phyloP scores from a whole-genome alignment of 2,329 filamentous ascomycete genomes.

The Coniochaeta sp. region DNA sequence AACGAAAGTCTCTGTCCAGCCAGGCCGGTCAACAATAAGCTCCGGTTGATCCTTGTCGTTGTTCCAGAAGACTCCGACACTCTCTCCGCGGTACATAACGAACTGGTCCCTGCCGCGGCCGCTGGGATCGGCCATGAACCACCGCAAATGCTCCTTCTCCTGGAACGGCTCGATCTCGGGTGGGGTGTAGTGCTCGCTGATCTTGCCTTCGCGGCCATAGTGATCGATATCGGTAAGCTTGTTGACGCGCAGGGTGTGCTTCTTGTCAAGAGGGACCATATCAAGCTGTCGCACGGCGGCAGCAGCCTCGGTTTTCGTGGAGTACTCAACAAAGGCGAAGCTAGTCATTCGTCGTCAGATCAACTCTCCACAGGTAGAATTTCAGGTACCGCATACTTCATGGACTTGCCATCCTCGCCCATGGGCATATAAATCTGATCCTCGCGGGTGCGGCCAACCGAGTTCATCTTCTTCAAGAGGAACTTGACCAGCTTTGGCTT shows the following conservation, averaged over 20 bases:
- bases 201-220: constrained; percentile 85
- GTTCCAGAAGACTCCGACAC: constrained; percentile 96
- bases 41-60: constrained; percentile 90
- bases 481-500: constrained; percentile 95
- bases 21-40: constrained; percentile 79
- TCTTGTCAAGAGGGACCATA: constrained; percentile 86
- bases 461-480: constrained; percentile 84
- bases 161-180: constrained; percentile 78
- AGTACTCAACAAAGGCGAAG: constrained; percentile 96
- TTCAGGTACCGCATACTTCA: constrained; percentile 57
- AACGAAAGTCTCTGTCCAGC: constrained; percentile 98
- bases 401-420: constrained; percentile 75
- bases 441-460: constrained; percentile 76
- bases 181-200: constrained; percentile 82
- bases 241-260: constrained; percentile 91
- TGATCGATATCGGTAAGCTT: constrained; percentile 97
- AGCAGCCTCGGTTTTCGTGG: constrained; percentile 79
- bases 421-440: constrained; percentile 92
- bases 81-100: constrained; percentile 85
- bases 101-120: constrained; percentile 89
- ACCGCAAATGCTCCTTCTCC: constrained; percentile 90
- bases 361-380: background rate
- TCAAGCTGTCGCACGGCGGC: constrained; percentile 86
- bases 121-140: constrained; percentile 77
- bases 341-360: constrained; percentile 33